A percentile compares a stretch with the other conserved stretches of the same genome.
phyloP scores from a whole-genome alignment of 1,284 basidiomycete species.

The Ceratobasidium sp. region DNA sequence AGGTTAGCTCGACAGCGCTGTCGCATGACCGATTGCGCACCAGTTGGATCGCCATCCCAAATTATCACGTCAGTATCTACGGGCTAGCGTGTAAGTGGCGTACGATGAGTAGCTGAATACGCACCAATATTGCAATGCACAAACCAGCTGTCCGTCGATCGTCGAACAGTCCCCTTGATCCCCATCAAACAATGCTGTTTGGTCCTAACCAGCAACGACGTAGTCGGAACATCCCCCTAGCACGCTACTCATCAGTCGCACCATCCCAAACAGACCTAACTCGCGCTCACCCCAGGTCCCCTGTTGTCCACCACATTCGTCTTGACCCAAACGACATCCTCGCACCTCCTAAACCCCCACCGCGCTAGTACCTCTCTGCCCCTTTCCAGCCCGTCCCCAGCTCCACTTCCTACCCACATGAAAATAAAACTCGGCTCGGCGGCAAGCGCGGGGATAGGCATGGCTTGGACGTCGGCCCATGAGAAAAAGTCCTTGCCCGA shows the following conservation, averaged over 20 bases:
- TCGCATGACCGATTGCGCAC: constrained; percentile 49
- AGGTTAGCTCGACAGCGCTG: constrained; percentile 16
- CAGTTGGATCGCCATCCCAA: constrained; percentile 84
- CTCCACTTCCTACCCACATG: constrained; percentile 95
- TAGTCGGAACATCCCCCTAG: constrained; percentile 83
- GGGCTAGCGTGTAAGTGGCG: constrained; percentile 30
- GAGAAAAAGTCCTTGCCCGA: constrained; percentile 68
- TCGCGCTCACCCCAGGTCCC: constrained; percentile 74
- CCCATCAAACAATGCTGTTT: constrained; percentile 99
- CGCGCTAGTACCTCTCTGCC: constrained; percentile 90
- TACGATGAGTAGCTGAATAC: constrained; percentile 51
- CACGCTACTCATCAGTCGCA: background rate
- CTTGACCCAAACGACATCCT: constrained; percentile 98
- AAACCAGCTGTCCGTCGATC: constrained; percentile 93
- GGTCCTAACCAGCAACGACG: constrained; percentile 84
- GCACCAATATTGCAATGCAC: constrained; percentile 96
- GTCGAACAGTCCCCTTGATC: constrained; percentile 95
- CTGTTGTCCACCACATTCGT: constrained; percentile 78
- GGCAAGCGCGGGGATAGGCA: constrained; percentile 86
- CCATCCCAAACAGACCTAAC: background rate
- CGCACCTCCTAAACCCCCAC: constrained; percentile 96
- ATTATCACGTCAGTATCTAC: constrained; percentile 95
- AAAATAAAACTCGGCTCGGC: constrained; percentile 95
- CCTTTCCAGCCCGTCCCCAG: constrained; percentile 89
- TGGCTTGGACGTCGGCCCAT: constrained; percentile 83